Conservation (phyloP, 805 yeast species). For the Candida wancherniae region DNA sequence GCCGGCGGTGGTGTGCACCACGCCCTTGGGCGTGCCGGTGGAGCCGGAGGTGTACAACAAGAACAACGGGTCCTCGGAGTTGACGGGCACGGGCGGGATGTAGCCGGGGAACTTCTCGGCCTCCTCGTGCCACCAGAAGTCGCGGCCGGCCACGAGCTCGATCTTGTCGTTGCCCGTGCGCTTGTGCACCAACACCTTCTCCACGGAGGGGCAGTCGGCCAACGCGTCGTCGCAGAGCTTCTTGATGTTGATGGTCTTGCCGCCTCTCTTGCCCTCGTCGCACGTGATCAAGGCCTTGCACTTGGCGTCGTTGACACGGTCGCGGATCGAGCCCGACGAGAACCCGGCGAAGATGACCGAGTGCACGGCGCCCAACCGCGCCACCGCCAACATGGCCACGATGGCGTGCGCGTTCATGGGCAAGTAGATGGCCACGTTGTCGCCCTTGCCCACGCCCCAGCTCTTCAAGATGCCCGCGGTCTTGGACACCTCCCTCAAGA, state of each 20-base stretch:
- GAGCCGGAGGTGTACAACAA: conserved; percentile 82
- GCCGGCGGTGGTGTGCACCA: conserved; percentile 78
- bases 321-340: conserved; percentile 65
- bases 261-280: conserved; percentile 82
- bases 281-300: conserved; percentile 72
- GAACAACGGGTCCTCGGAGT: conserved; percentile 78
- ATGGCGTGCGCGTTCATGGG: conserved; percentile 85
- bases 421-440: conserved; percentile 78
- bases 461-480: conserved; percentile 64
- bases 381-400: conserved; percentile 69
- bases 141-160: conserved; percentile 52
- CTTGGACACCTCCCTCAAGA: conserved; percentile 63
- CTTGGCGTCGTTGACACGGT: conserved; percentile 67
- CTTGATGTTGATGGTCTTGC: conserved; percentile 74
- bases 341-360: conserved; percentile 86
- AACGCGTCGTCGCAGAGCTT: conserved; percentile 80
- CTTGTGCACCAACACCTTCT: conserved; percentile 65
- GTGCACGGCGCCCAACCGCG: conserved; percentile 78
- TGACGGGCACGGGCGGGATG: conserved; percentile 68
- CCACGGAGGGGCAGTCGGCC: conserved; percentile 58
- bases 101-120: conserved; percentile 60
- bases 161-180: conserved; percentile 62
- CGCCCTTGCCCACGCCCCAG: conserved; percentile 74
- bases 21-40: conserved; percentile 87
- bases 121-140: conserved; percentile 76